Conservation (phyloP, 257 asterid species). For the Forsythia viridissima region DNA sequence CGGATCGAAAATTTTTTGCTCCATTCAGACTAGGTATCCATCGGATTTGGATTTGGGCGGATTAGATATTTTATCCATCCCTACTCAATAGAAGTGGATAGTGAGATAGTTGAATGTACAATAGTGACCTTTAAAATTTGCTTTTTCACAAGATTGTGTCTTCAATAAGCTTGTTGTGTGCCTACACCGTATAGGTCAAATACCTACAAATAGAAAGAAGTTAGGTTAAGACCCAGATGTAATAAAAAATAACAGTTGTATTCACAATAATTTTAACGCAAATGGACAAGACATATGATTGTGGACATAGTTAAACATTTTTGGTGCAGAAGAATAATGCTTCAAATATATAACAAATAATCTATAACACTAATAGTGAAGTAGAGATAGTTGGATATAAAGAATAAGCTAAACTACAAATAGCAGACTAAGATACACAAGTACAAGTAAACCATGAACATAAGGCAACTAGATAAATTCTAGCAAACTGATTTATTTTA, state of each 20-base stretch:
- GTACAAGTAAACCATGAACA: too few relatives aligned
- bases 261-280: not conserved
- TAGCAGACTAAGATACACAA: not conserved
- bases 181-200: conserved; percentile 93
- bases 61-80: too few relatives aligned
- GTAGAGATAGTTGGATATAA: not conserved
- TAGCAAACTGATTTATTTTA: too few relatives aligned
- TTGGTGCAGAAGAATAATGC: not conserved
- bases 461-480: too few relatives aligned
- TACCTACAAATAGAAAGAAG: conserved; percentile 49
- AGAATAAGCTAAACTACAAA: not conserved
- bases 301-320: not conserved
- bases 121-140: conserved; percentile 69
- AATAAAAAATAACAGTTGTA: not conserved
- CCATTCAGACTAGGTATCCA: too few relatives aligned
- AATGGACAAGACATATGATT: not conserved
- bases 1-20: too few relatives aligned
- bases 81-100: too few relatives aligned
- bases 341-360: not conserved
- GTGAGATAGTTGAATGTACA: conserved; percentile 12
- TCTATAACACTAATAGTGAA: not conserved
- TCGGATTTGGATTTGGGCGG: too few relatives aligned
- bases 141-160: conserved; percentile 75
- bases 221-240: conserved; percentile 1
- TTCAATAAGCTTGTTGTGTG: conserved; percentile 60